Base-by-base conservation (phyloP, 179 eudicot species). In the Spinacia oleracea region DNA sequence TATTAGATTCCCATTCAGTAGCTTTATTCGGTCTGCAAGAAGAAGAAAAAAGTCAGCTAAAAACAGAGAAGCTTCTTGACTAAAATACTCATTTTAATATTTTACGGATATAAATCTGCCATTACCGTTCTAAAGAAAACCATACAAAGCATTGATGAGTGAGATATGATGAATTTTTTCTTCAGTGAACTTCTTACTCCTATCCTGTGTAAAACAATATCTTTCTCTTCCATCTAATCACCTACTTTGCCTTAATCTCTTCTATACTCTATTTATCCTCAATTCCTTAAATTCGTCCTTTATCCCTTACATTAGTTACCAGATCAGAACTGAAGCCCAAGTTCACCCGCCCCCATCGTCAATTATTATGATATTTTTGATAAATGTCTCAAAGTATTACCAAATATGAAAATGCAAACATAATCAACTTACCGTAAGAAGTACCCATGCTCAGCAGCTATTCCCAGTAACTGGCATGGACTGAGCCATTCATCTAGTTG, bases 371-470 rank as follows among this genome's bases (percentile, higher is more conserved):
- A 42, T 23, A 23, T 21, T 43, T 10, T n/a, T 7, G 21, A 43
- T n/a, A 43, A 9, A 46, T 11, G 4, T 38, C 74, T 5, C 4
- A 31, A 9, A 21, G n/a, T 11, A 21, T 18, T 1, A 46, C 6
- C 50, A 25, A 29, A 48, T 34, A 38, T 7, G 12, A 40, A 18
- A 29, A n/a, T 4, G n/a, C 12, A 16, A 23, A 20, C 59, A 64
- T 29, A 4, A 23, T 58, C 38, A 80, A 72, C 77, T 56, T 77
- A 91, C 98, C 97, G 89, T 77, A 89, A 70, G 79, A 85, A 92
- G 83, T 88, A 94, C 4, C 98, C 98, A 84, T 94, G 98, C 82
- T 94, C 97, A 77, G 97, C 97, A 40, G 96, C 98, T 70, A 94
- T 77, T 78, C 98, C 98, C 38, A 93, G 78, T 29, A 77, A 72